Evolutionary conservation across 139 green algal genomes (phyloP).

Genomic region (Closterium sp.): DNA sequence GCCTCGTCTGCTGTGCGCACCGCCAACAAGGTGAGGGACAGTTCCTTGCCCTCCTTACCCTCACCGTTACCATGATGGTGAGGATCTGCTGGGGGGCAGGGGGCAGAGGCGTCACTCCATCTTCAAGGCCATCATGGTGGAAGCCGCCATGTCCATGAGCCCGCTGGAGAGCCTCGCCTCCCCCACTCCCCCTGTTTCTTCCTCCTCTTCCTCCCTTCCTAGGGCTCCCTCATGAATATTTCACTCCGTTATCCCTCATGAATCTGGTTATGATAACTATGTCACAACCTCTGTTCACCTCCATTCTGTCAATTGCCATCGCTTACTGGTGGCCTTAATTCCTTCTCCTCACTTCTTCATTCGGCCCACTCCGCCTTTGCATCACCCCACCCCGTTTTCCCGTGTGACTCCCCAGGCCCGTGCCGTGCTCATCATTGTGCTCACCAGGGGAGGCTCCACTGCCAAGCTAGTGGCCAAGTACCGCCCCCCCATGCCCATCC

Average conservation of each 20-base stretch:
- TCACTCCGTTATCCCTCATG: no score
- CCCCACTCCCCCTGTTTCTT: no score
- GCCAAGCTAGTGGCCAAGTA: slow-evolving; percentile 62
- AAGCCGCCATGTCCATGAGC: slow-evolving; percentile 78
- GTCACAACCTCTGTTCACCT: no score
- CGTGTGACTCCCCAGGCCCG: slow-evolving; percentile 54
- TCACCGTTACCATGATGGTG: slow-evolving; percentile 71
- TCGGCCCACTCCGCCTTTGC: background rate
- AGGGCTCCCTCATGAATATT: no score
- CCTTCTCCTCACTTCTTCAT: background rate
- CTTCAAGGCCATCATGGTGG: slow-evolving; percentile 80
- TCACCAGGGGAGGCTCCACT: slow-evolving; percentile 55
- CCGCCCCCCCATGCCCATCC: slow-evolving; percentile 51
- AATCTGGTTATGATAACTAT: no score
- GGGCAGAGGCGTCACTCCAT: slow-evolving; percentile 68
- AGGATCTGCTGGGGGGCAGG: slow-evolving; percentile 70
- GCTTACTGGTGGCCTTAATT: no score
- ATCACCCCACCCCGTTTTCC: background rate
- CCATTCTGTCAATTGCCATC: no score
- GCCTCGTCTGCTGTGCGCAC: slow-evolving; percentile 92
- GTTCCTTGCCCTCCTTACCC: background rate
- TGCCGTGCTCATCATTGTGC: slow-evolving; percentile 67
- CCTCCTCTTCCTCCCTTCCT: no score
- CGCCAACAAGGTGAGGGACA: slow-evolving; percentile 74
- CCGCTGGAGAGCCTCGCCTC: slow-evolving; percentile 92